Evolutionary conservation across 495 filamentous ascomycete species (phyloP), one percentile per base, ranked within the genome.

Genomic region (Penicillium bialowiezense): DNA sequence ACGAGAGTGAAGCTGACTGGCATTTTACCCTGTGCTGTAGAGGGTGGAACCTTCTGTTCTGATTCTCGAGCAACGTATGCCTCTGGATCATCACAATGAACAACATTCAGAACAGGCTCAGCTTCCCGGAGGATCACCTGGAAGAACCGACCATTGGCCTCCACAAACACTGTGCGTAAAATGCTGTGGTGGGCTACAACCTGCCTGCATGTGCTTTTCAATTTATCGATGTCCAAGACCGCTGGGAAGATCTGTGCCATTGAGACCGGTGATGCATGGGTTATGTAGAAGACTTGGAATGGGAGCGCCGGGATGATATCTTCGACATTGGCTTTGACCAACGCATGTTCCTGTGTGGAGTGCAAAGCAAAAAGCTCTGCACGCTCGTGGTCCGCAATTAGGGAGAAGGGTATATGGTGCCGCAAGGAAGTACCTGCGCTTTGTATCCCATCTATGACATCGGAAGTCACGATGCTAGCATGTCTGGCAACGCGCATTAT

Each of bases 251-350:
- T 8, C 2, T 44, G 14, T 7, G 43, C 48, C 12, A 40, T 47
- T 3, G 23, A 42, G 2, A 51, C 43, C 1, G 41, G 48, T 15
- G 48, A 51, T 14, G 53, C 23, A 18, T 56, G 33, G 15, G 61
- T 71, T 10, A 59, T 49, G 19, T 55, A 50, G 29, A 46, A 51
- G 5, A 38, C n/a, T 26, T 59, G 56, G 6, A 59, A 52, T 3
- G 15, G 28, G 21, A 50, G 37, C 0, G 52, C 39, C 2, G 52
- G 56, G 15, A 59, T n/a, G n/a, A 59, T 50, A 34, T 59, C 56
- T 2, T 41, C 44, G 9, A 59, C 36, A 36, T 51, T 42, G 7
- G 46, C 36, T 19, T 9, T 5, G 9, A 31, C 42, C 6, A 41
- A 41, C 1, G 41, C 2, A n/a, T n/a, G n/a, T n/a, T n/a, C n/a